These are phyloP conservation scores for Rubus idaeus DNA, from an alignment of 306 rosid genomes.

Conservation along the genomic window DNA sequence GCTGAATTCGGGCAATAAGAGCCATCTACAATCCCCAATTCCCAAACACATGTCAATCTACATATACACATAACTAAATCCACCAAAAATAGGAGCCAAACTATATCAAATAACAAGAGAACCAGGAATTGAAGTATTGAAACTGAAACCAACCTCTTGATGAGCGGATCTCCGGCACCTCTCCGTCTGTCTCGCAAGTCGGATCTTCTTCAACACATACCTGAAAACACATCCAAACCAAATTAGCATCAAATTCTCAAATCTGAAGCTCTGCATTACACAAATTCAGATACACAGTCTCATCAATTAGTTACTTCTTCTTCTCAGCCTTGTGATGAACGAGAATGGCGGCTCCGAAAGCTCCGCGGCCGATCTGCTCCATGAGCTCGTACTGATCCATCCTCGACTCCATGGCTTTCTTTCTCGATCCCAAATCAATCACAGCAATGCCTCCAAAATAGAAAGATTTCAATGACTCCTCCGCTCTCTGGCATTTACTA, in stretches of 20 bases:
- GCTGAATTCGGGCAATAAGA: slow-evolving; percentile 90
- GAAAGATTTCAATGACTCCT: not conserved
- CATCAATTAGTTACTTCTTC: slow-evolving; percentile 52
- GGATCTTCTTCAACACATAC: slow-evolving; percentile 97
- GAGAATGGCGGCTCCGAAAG: slow-evolving; percentile 98
- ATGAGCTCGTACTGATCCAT: slow-evolving; percentile 99
- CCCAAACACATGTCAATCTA: not conserved
- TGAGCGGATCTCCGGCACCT: slow-evolving; percentile 98
- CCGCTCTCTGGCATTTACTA: not conserved
- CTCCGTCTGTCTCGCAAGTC: slow-evolving; percentile 98
- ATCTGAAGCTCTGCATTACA: slow-evolving; percentile 18
- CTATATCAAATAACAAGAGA: slow-evolving; percentile 2
- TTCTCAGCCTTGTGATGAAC: slow-evolving; percentile 88
- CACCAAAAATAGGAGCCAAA: slow-evolving; percentile 8
- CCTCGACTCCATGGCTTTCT: slow-evolving; percentile 69
- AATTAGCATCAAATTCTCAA: not conserved
- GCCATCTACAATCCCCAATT: slow-evolving; percentile 71
- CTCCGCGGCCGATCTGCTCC: slow-evolving; percentile 99
- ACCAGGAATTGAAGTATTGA: not conserved
- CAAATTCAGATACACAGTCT: not conserved
- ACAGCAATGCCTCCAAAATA: not conserved
- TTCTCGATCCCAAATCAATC: slow-evolving; percentile 20
- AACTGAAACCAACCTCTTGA: slow-evolving; percentile 71
- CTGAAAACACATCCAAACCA: slow-evolving; percentile 35
- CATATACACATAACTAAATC: slow-evolving; percentile 13